A percentile compares a stretch with the other conserved stretches of the same genome.
Evolutionary conservation across 306 rosid genomes (phyloP).

Genomic region (Medicago lupulina): DNA sequence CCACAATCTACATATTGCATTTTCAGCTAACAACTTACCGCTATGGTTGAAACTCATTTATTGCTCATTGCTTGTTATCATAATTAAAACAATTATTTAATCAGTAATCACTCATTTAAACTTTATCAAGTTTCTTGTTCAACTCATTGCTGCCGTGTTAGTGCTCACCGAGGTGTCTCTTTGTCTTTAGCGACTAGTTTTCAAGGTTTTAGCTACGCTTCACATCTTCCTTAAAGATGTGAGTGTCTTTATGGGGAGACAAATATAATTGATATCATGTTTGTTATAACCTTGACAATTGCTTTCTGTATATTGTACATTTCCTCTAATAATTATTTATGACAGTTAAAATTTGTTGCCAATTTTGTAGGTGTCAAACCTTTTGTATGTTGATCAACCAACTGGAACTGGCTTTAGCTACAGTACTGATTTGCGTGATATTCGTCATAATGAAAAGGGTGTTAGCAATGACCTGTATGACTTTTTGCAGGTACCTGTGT

Average conservation of each 20-base stretch:
- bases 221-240: no score
- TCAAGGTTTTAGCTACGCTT: no score
- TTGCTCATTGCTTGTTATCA: no score
- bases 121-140: no score
- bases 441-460: constrained; percentile 80
- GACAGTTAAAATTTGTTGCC: constrained; percentile 30
- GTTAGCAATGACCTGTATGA: constrained; percentile 87
- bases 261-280: constrained; percentile 25
- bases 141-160: no score
- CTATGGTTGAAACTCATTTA: no score
- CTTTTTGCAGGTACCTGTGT: constrained; percentile 71
- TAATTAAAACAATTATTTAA: no score
- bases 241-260: no score
- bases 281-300: constrained; percentile 25
- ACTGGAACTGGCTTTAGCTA: constrained; percentile 93
- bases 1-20: no score
- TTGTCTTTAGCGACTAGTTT: constrained; percentile 16
- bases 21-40: no score
- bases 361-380: constrained; percentile 76
- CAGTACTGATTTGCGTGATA: constrained; percentile 69
- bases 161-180: no score
- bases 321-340: constrained; percentile 14
- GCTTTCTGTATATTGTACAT: constrained; percentile 29
- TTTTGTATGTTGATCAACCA: constrained; percentile 91
- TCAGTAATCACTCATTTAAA: no score